Base-by-base conservation (phyloP, 345 rosid genomes). In the Microcos paniculata region DNA sequence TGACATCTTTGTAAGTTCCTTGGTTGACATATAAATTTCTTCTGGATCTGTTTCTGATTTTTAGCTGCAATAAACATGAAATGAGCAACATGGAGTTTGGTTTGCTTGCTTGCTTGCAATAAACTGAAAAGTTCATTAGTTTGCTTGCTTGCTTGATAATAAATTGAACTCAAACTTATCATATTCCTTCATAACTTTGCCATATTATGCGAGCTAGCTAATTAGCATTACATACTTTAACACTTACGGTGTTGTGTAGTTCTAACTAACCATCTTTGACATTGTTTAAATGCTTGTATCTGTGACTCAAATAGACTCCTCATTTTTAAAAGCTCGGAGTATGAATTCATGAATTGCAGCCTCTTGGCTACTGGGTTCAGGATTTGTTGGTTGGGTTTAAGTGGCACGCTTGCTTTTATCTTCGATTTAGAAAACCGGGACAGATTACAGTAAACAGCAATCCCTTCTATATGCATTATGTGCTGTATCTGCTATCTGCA, bases 1-100 rank as follows among this genome's bases (percentile, higher is more conserved):
- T 94, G 86, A 94, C 96, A 23, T 89, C 81, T 82, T 80, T 94
- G 98, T 92, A 82, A 40, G 35, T 38, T 80, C 12, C 62, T 65
- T 33, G 8, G 18, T 68, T 18, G 10, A 48, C 8, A 28, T 48
- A 48, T 33, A 68, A 45, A 14, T 58, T 28, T 57, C 9, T 28
- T 26, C 18, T 14, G 61, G 61, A 23, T 15, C 19, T 28, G n/a
- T 1, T 3, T 30, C 40, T 14, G 40, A 4, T 59, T 30, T 59
- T 18, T 62, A 18, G 42, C 33, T 19, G 2, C 35, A 62, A 16
- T 59, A 14, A 13, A 30, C n/a, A 2, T 16, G 10, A 59, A 59
- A 15, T 14, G 4, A 1, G 38, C 1, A 1, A n/a, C 64, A 13
- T 15, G 64, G n/a, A 30, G 18, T 53, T 19, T 3, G 5, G 58